Conservation (phyloP, 352 stramenopile genomes). For the Phytophthora idaei region DNA sequence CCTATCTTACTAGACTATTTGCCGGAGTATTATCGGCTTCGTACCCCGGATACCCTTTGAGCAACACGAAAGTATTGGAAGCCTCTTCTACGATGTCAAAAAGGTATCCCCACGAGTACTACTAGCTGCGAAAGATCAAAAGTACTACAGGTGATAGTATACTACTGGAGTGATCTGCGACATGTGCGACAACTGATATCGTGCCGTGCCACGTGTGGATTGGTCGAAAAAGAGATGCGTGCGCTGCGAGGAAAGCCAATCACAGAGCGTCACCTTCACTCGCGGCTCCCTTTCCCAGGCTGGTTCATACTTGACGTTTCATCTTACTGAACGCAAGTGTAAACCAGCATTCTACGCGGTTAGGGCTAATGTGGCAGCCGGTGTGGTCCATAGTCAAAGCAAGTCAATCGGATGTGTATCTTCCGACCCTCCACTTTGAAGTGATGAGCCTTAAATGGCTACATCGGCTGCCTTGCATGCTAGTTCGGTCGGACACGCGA, state of each 20-base stretch:
- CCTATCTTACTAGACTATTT: too few relatives aligned
- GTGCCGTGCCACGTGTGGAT: conserved; percentile 8
- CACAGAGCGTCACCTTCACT: conserved; percentile 17
- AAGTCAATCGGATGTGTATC: conserved; percentile 33
- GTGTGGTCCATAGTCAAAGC: conserved; percentile 17
- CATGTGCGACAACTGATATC: conserved; percentile 31
- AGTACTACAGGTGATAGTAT: conserved; percentile 6
- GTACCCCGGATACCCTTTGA: too few relatives aligned
- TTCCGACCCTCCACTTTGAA: conserved; percentile 29
- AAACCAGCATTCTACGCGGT: conserved; percentile 28
- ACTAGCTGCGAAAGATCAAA: not conserved
- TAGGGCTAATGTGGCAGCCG: conserved; percentile 22
- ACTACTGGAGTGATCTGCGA: conserved; percentile 4
- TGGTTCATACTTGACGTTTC: conserved; percentile 18
- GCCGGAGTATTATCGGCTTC: too few relatives aligned
- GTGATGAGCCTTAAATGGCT: conserved; percentile 19
- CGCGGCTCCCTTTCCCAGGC: conserved; percentile 17
- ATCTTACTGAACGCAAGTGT: conserved; percentile 9
- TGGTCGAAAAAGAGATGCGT: conserved; percentile 13
- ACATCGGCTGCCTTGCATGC: conserved; percentile 3
- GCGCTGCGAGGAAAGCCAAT: not conserved
- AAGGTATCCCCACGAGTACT: too few relatives aligned
- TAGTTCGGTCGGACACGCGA: too few relatives aligned
- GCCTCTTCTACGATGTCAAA: too few relatives aligned
- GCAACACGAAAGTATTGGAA: too few relatives aligned